phyloP scores from a whole-genome alignment of 352 stramenopile species.

The Phytophthora citrophthora region DNA sequence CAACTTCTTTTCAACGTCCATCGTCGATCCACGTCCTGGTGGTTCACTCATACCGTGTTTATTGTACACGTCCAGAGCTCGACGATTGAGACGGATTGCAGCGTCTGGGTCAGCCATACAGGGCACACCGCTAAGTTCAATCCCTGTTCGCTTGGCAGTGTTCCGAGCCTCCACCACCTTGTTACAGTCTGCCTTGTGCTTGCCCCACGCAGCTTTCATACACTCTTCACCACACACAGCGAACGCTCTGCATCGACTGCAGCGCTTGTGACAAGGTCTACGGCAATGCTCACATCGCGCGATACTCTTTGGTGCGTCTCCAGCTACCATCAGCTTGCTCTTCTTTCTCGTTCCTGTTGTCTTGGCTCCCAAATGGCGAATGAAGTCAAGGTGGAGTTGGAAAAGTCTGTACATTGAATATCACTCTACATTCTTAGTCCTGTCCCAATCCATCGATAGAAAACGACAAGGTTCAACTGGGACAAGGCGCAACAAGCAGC shows the following conservation, averaged over 20 bases:
- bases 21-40: slow-evolving; percentile 22
- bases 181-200: slow-evolving; percentile 38
- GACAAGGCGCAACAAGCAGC: slow-evolving; percentile 23
- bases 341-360: background rate
- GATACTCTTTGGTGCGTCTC: background rate
- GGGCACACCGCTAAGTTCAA: slow-evolving; percentile 3
- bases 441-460: slow-evolving; percentile 7
- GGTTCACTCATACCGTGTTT: slow-evolving; percentile 23
- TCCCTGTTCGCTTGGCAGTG: slow-evolving; percentile 2
- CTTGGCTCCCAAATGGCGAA: slow-evolving; percentile 9
- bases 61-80: slow-evolving; percentile 18
- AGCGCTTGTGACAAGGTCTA: slow-evolving; percentile 28
- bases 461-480: slow-evolving; percentile 1
- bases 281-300: slow-evolving; percentile 33
- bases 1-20: slow-evolving; percentile 31
- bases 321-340: background rate
- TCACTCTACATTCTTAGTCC: slow-evolving; percentile 17
- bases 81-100: slow-evolving; percentile 12
- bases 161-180: slow-evolving; percentile 26
- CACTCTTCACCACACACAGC: slow-evolving; percentile 33
- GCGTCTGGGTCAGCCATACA: slow-evolving; percentile 2
- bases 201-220: slow-evolving; percentile 25
- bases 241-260: slow-evolving; percentile 37
- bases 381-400: slow-evolving; percentile 12
- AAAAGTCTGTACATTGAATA: slow-evolving; percentile 19